Conservation (phyloP, 306 rosid genomes). For the Alnus rubra region DNA sequence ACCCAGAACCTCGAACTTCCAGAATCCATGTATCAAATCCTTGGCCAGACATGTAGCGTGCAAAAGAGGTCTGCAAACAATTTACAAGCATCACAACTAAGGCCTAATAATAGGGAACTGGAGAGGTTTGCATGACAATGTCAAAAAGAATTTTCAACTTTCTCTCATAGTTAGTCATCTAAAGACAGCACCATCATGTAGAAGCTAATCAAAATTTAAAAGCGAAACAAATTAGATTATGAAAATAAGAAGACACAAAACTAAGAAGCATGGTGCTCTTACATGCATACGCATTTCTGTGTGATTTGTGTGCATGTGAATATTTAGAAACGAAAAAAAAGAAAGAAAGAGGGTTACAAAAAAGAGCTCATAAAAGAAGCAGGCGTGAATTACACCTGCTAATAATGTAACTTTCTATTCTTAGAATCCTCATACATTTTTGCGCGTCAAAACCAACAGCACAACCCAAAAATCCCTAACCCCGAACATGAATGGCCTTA, state of each 20-base stretch:
- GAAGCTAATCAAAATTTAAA: neutral
- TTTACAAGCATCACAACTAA: conserved; percentile 17
- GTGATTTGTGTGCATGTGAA: neutral
- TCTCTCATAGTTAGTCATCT: neutral
- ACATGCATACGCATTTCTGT: neutral
- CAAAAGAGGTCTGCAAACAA: conserved; percentile 74
- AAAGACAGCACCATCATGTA: neutral
- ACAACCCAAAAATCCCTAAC: neutral
- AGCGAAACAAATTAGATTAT: neutral
- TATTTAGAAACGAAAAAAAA: neutral
- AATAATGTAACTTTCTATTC: neutral
- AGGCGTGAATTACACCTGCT: neutral
- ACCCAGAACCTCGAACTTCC: conserved; percentile 86
- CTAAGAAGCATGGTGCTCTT: neutral
- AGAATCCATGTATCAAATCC: conserved; percentile 96
- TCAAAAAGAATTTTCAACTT: neutral
- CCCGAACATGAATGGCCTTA: neutral
- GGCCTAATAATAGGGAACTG: neutral
- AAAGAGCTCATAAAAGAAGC: neutral
- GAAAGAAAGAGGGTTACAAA: no score
- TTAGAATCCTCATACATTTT: neutral
- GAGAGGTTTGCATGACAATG: neutral
- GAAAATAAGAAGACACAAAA: neutral
- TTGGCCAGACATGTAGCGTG: conserved; percentile 72
- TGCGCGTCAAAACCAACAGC: neutral